Evolutionary conservation across 2,329 filamentous ascomycete genomes (phyloP).

Genomic region (Emydomyces testavorans): DNA sequence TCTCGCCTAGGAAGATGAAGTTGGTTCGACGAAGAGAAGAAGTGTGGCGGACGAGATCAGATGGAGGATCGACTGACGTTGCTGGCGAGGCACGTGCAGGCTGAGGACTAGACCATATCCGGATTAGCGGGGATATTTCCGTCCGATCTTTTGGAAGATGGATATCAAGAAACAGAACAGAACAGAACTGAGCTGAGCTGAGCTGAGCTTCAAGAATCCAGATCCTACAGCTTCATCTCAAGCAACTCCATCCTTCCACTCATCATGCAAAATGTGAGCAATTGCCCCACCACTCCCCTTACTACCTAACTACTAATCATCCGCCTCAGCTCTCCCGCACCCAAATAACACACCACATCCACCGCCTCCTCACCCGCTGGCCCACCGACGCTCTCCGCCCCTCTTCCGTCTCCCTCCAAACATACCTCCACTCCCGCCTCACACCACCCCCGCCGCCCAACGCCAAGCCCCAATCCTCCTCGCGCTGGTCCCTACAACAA

Average conservation of each 20-base stretch:
- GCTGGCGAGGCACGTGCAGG: background rate
- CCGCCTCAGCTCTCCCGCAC: slow-evolving; percentile 21
- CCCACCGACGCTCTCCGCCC: slow-evolving; percentile 36
- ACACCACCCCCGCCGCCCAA: slow-evolving; percentile 15
- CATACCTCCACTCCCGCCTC: slow-evolving; percentile 30
- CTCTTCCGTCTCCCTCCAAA: slow-evolving; percentile 36
- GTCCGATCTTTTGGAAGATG: too few relatives aligned
- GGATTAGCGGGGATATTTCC: too few relatives aligned
- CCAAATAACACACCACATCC: slow-evolving; percentile 28
- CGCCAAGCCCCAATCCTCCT: background rate
- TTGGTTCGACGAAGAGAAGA: background rate
- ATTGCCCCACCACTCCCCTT: background rate
- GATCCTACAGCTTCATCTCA: too few relatives aligned
- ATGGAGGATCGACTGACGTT: background rate
- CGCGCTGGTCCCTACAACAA: slow-evolving; percentile 9
- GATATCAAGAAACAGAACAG: too few relatives aligned
- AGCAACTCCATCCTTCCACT: background rate
- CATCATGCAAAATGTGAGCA: slow-evolving; percentile 9
- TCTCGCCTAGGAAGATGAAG: slow-evolving; percentile 15
- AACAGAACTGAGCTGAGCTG: too few relatives aligned
- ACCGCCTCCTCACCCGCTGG: slow-evolving; percentile 36
- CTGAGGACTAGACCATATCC: background rate
- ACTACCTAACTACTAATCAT: background rate
- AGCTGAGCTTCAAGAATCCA: too few relatives aligned
- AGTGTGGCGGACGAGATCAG: background rate